These are phyloP conservation scores for Coelastrella sp. DNA, from an alignment of 139 green algal genomes.

Conservation along the genomic window DNA sequence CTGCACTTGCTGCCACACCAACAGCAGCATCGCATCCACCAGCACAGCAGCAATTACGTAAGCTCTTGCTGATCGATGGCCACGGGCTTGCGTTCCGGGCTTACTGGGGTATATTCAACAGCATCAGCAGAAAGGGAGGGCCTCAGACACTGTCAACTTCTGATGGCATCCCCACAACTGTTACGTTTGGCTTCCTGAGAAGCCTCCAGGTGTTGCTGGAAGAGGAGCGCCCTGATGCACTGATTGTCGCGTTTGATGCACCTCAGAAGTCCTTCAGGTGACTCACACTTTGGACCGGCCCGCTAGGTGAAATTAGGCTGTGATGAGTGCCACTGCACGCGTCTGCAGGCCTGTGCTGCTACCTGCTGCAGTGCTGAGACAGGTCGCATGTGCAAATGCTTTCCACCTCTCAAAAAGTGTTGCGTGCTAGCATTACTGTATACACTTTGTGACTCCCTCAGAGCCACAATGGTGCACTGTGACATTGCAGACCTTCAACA, in stretches of 20 bases:
- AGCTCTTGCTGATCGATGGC: conserved; percentile 36
- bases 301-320: no score
- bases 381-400: no score
- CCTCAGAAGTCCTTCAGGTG: conserved; percentile 10
- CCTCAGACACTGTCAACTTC: background rate
- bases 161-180: conserved; percentile 43
- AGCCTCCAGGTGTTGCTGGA: conserved; percentile 25
- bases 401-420: no score
- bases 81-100: conserved; percentile 35
- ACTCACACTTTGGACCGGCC: no score
- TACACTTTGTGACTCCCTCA: no score
- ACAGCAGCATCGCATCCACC: background rate
- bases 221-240: conserved; percentile 6
- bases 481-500: no score
- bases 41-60: background rate
- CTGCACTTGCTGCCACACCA: no score
- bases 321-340: no score
- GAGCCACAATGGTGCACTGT: no score
- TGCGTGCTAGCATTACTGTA: no score
- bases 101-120: conserved; percentile 1
- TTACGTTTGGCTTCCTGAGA: conserved; percentile 42
- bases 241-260: conserved; percentile 35
- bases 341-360: no score
- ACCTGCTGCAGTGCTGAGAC: no score
- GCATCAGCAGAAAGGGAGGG: background rate